Evolutionary conservation across 73 alveolate species (phyloP).

Genomic region (Symbiodinium pilosum): DNA sequence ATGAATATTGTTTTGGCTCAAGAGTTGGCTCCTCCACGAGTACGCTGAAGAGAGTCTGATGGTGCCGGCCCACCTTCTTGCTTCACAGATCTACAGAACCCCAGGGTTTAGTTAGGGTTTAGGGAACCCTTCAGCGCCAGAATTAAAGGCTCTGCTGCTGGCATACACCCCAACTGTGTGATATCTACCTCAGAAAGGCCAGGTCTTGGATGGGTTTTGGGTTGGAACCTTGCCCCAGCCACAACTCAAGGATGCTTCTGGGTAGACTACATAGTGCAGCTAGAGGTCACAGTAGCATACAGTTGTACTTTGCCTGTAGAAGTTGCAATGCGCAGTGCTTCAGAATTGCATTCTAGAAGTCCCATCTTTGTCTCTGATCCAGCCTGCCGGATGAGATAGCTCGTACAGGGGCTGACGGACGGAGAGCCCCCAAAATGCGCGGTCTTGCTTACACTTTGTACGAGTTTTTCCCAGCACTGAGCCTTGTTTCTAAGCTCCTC

Average conservation of each 20-base stretch:
- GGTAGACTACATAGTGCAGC: not conserved
- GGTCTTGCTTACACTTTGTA: too few species aligned
- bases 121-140: not conserved
- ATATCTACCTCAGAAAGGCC: too few species aligned
- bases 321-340: not conserved
- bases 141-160: not conserved
- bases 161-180: conserved; percentile 10
- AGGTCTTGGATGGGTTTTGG: too few species aligned
- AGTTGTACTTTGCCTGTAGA: not conserved
- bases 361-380: too few species aligned
- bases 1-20: not conserved
- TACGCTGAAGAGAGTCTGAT: conserved; percentile 22
- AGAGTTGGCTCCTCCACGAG: not conserved
- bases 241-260: not conserved
- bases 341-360: too few species aligned
- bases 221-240: not conserved
- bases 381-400: too few species aligned
- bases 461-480: too few species aligned
- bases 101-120: too few species aligned
- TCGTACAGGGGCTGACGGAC: too few species aligned
- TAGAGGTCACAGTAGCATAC: not conserved
- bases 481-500: too few species aligned
- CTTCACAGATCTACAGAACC: not conserved
- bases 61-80: conserved; percentile 51
- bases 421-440: too few species aligned